Evolutionary conservation across 768 basidiomycete species (phyloP).

Genomic region (Ramaria sp.): DNA sequence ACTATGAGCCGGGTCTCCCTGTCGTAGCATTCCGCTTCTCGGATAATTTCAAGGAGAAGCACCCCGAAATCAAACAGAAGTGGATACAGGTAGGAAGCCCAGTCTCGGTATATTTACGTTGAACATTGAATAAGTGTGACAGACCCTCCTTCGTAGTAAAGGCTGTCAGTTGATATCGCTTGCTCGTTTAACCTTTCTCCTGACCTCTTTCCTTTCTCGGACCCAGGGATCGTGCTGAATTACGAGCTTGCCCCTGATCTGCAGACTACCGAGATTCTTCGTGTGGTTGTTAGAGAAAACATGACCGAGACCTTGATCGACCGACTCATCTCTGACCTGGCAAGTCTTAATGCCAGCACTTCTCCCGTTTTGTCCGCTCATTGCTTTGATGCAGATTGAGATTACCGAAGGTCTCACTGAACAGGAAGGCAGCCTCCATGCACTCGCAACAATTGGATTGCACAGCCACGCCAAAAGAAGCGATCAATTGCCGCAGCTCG

Average conservation of each 20-base stretch:
- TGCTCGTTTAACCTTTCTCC: neutral
- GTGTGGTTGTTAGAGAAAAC: slow-evolving; percentile 53
- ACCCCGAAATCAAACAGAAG: slow-evolving; percentile 48
- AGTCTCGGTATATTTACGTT: too few relatives aligned
- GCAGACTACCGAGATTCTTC: slow-evolving; percentile 44
- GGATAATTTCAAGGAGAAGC: slow-evolving; percentile 36
- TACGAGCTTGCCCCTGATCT: slow-evolving; percentile 47
- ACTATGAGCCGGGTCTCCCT: slow-evolving; percentile 40
- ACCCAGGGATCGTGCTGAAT: slow-evolving; percentile 42
- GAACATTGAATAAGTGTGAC: slow-evolving; percentile 20
- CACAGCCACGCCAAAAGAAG: slow-evolving; percentile 24
- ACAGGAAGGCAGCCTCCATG: slow-evolving; percentile 37
- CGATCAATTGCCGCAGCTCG: slow-evolving; percentile 30
- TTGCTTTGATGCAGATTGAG: slow-evolving; percentile 34
- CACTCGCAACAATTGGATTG: slow-evolving; percentile 33
- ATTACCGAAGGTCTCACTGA: slow-evolving; percentile 48
- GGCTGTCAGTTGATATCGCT: slow-evolving; percentile 16
- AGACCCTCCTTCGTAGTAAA: slow-evolving; percentile 22
- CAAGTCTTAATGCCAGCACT: slow-evolving; percentile 25
- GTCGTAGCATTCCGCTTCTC: slow-evolving; percentile 48
- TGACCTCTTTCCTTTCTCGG: neutral
- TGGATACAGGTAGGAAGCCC: slow-evolving; percentile 34
- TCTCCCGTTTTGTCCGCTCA: neutral
- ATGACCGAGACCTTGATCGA: slow-evolving; percentile 46
- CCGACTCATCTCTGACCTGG: slow-evolving; percentile 57